Conservation (phyloP, 768 basidiomycete species). For the Trametes sanguinea region DNA sequence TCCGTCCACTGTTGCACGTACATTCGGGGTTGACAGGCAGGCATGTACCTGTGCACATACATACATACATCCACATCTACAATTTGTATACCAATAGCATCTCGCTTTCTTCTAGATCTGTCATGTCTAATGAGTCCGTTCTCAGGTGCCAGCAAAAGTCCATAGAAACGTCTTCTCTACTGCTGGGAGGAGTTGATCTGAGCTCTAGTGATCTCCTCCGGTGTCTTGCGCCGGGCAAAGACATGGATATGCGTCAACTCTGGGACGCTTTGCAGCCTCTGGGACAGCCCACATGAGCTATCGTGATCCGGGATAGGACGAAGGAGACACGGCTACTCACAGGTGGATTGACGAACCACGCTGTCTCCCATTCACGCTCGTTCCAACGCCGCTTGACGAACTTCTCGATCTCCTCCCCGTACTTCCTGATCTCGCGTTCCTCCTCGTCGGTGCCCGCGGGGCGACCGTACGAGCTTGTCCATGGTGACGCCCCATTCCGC, state of each 20-base stretch:
- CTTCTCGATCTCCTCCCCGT: conserved; percentile 57
- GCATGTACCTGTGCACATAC: conserved; percentile 4
- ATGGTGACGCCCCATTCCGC: conserved; percentile 71
- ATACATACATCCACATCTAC: conserved; percentile 3
- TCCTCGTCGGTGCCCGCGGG: conserved; percentile 54
- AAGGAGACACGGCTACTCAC: conserved; percentile 43
- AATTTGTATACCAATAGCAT: conserved; percentile 19
- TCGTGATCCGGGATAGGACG: not conserved
- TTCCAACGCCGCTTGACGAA: conserved; percentile 70
- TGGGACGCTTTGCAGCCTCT: conserved; percentile 83
- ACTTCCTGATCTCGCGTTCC: conserved; percentile 48
- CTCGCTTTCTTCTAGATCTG: not conserved
- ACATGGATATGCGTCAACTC: conserved; percentile 87
- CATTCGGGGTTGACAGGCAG: conserved; percentile 2
- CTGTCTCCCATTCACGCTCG: conserved; percentile 82
- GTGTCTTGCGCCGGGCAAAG: conserved; percentile 63
- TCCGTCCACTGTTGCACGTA: not conserved
- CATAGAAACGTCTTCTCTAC: not conserved
- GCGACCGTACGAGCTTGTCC: conserved; percentile 58
- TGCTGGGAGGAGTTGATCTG: not conserved
- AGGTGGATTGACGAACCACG: conserved; percentile 90
- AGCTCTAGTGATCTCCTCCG: conserved; percentile 25
- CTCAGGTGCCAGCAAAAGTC: not conserved
- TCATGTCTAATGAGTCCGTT: not conserved
- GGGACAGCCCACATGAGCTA: conserved; percentile 13